Evolutionary conservation across 257 asterid species (phyloP).

Genomic region (Solanum pennellii): DNA sequence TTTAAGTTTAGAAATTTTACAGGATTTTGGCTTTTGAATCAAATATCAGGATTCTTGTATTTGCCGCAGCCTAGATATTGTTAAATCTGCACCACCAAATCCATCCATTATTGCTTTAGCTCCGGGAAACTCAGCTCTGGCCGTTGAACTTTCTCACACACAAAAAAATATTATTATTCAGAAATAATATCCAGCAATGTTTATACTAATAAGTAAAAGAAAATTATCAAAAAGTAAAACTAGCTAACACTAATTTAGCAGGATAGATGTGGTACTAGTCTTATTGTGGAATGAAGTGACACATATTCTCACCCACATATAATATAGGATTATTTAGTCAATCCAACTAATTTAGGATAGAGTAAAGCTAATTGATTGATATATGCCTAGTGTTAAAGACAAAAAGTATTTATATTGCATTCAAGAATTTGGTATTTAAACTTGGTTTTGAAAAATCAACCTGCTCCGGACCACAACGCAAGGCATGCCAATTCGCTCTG

Average conservation of each 20-base stretch:
- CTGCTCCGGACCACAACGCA: constrained; percentile 86
- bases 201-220: not conserved
- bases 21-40: not conserved
- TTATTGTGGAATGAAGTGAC: not conserved
- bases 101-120: constrained; percentile 68
- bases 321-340: not conserved
- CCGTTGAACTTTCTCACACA: constrained; percentile 41
- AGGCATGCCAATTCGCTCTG: constrained; percentile 79
- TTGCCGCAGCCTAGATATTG: constrained; percentile 44
- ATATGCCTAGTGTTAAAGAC: not conserved
- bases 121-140: constrained; percentile 73
- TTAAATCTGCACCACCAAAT: constrained; percentile 78
- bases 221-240: not conserved
- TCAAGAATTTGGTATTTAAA: not conserved
- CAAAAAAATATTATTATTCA: not conserved
- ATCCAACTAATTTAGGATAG: not conserved
- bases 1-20: not conserved
- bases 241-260: not conserved
- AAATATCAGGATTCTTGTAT: constrained; percentile 12
- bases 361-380: not conserved
- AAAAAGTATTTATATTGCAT: not conserved
- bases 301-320: not conserved
- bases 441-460: constrained; percentile 19
- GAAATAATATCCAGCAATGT: not conserved
- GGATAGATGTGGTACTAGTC: not conserved